These are phyloP conservation scores for Xanthoparmelia taractica DNA, from an alignment of 495 filamentous ascomycete genomes.

Conservation along the genomic window DNA sequence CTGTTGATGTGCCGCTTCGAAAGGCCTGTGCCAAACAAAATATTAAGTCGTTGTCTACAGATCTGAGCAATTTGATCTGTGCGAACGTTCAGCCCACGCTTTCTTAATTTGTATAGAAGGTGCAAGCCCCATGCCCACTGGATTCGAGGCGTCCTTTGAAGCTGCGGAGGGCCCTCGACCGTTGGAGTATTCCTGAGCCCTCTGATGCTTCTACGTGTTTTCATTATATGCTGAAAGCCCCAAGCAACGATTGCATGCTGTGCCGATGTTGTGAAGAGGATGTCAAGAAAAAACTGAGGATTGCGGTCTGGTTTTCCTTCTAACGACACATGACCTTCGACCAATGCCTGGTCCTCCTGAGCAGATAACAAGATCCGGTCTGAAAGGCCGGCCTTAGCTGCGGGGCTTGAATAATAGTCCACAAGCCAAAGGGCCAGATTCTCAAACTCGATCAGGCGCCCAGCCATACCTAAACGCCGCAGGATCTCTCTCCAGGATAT, in stretches of 20 bases:
- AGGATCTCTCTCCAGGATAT: slow-evolving; percentile 43
- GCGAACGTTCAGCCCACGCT: slow-evolving; percentile 41
- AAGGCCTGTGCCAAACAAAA: slow-evolving; percentile 39
- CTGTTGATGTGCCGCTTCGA: slow-evolving; percentile 32
- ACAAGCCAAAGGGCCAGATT: slow-evolving; percentile 38
- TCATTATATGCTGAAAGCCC: slow-evolving; percentile 45
- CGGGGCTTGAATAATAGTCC: slow-evolving; percentile 31
- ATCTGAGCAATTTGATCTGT: slow-evolving; percentile 33
- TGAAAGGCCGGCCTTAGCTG: slow-evolving; percentile 4
- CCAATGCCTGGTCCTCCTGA: not conserved
- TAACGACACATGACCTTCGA: not conserved
- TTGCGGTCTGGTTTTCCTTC: slow-evolving; percentile 9
- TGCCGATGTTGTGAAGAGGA: slow-evolving; percentile 41
- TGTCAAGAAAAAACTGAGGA: slow-evolving; percentile 30
- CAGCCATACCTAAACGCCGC: slow-evolving; percentile 41
- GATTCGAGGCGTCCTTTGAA: slow-evolving; percentile 31
- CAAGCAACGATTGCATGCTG: slow-evolving; percentile 50
- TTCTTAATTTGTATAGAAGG: slow-evolving; percentile 43
- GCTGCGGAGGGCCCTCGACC: not conserved
- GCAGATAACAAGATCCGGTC: not conserved
- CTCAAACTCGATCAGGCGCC: slow-evolving; percentile 36
- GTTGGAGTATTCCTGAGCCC: not conserved
- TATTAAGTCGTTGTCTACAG: slow-evolving; percentile 42
- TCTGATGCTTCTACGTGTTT: slow-evolving; percentile 8
- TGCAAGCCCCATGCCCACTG: slow-evolving; percentile 44